Evolutionary conservation across 1,284 basidiomycete genomes (phyloP).

Genomic region (Rhodotorula mucilaginosa): DNA sequence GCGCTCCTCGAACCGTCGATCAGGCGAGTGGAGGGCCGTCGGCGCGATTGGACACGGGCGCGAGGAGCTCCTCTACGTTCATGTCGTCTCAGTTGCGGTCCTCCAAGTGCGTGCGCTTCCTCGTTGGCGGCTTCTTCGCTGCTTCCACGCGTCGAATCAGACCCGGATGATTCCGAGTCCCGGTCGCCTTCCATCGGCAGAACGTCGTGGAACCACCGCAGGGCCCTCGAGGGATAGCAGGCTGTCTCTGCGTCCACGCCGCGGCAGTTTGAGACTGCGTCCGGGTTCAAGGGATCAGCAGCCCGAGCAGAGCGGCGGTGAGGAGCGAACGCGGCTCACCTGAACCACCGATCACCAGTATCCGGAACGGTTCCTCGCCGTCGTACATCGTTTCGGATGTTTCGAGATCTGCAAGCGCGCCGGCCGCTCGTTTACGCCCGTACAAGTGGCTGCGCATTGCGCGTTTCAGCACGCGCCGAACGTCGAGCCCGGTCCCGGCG

Average conservation of each 20-base stretch:
- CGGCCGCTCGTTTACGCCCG: conserved; percentile 11
- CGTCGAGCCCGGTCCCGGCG: conserved; percentile 25
- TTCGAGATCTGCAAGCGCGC: neutral
- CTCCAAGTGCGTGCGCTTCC: neutral
- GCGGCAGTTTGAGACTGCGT: conserved; percentile 40
- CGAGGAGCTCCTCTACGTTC: neutral
- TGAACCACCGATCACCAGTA: conserved; percentile 38
- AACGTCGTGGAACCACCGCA: conserved; percentile 33
- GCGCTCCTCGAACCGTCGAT: conserved; percentile 40
- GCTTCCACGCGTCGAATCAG: too few species aligned
- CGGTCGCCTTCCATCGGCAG: conserved; percentile 38
- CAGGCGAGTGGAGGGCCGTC: conserved; percentile 25
- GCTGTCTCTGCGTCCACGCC: conserved; percentile 34
- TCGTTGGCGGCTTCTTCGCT: neutral
- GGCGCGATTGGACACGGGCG: neutral
- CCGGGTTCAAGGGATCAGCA: neutral
- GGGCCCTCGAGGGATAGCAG: conserved; percentile 37
- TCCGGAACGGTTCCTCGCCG: conserved; percentile 38
- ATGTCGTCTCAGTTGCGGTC: neutral
- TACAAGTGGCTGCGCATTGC: conserved; percentile 33
- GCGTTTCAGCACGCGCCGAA: conserved; percentile 25
- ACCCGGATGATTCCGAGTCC: neutral
- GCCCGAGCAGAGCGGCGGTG: neutral
- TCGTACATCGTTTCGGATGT: conserved; percentile 2
- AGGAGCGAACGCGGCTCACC: conserved; percentile 14